These are phyloP conservation scores for Sclerotinia sclerotiorum DNA, from an alignment of 2,329 filamentous ascomycete genomes.

Conservation along the genomic window DNA sequence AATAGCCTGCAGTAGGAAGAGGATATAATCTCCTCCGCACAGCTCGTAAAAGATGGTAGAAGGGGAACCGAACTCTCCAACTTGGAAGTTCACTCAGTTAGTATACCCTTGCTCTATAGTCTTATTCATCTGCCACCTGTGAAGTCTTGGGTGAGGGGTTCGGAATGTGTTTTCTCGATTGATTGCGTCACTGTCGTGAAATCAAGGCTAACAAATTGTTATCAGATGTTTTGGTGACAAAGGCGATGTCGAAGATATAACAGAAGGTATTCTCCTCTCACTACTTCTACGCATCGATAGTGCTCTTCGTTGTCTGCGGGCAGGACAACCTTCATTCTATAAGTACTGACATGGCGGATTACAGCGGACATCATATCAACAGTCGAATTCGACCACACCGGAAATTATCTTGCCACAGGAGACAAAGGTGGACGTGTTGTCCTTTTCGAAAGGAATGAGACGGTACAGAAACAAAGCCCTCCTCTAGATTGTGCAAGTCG, in stretches of 20 bases:
- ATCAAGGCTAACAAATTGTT: slow-evolving; percentile 33
- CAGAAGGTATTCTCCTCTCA: slow-evolving; percentile 39
- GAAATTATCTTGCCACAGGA: slow-evolving; percentile 86
- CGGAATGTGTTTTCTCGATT: slow-evolving; percentile 4
- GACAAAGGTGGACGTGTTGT: slow-evolving; percentile 86
- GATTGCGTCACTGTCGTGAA: slow-evolving; percentile 15
- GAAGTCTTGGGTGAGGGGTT: neutral
- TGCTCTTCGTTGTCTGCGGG: neutral
- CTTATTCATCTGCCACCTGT: slow-evolving; percentile 9
- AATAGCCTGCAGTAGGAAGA: slow-evolving; percentile 31
- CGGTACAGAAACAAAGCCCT: slow-evolving; percentile 54
- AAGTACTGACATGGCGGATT: slow-evolving; percentile 29
- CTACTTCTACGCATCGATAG: neutral
- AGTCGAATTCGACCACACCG: slow-evolving; percentile 86
- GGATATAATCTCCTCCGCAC: slow-evolving; percentile 37
- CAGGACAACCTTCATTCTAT: neutral
- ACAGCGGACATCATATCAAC: slow-evolving; percentile 88
- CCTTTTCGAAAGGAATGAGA: slow-evolving; percentile 91
- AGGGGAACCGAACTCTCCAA: slow-evolving; percentile 88
- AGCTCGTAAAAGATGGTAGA: slow-evolving; percentile 79
- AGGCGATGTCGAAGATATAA: slow-evolving; percentile 79
- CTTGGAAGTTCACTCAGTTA: slow-evolving; percentile 98
- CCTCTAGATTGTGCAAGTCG: neutral
- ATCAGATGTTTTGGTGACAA: slow-evolving; percentile 97
- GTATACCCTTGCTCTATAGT: slow-evolving; percentile 27